Conservation (phyloP, 495 filamentous ascomycete genomes). For the Haplographium delicatum region DNA sequence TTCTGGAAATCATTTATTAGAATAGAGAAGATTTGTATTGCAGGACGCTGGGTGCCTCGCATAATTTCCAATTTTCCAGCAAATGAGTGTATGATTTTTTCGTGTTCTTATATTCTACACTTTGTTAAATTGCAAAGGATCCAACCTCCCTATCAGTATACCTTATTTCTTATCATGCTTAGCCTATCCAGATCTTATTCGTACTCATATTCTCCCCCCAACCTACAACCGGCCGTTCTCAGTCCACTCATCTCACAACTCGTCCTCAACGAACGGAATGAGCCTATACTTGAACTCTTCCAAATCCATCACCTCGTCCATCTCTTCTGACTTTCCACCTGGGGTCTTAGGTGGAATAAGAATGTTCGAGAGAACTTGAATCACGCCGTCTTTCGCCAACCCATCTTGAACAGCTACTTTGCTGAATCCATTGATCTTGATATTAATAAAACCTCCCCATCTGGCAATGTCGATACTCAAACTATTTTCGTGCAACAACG, state of each 20-base stretch:
- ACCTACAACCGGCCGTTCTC: neutral
- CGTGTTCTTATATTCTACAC: too few species aligned
- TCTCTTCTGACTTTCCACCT: conserved; percentile 24
- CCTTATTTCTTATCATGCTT: too few species aligned
- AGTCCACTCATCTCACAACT: conserved; percentile 14
- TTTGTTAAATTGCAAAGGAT: neutral
- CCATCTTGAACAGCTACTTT: conserved; percentile 59
- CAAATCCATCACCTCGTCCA: conserved; percentile 49
- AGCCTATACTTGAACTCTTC: conserved; percentile 49
- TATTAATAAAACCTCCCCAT: conserved; percentile 54
- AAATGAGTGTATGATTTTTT: too few species aligned
- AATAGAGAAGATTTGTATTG: too few species aligned
- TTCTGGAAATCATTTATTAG: too few species aligned
- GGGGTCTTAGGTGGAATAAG: conserved; percentile 65
- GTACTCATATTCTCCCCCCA: neutral
- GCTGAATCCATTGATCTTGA: conserved; percentile 66
- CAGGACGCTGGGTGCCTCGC: too few species aligned
- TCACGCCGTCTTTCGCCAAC: conserved; percentile 64
- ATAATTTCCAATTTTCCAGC: too few species aligned
- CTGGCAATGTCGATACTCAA: conserved; percentile 63
- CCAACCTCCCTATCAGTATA: neutral
- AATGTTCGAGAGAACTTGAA: conserved; percentile 66
- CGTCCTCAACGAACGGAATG: conserved; percentile 17
- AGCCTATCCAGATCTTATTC: neutral
- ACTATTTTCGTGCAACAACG: conserved; percentile 52